Evolutionary conservation across 1,284 basidiomycete genomes (phyloP).

Genomic region (Ganoderma resinaceum): DNA sequence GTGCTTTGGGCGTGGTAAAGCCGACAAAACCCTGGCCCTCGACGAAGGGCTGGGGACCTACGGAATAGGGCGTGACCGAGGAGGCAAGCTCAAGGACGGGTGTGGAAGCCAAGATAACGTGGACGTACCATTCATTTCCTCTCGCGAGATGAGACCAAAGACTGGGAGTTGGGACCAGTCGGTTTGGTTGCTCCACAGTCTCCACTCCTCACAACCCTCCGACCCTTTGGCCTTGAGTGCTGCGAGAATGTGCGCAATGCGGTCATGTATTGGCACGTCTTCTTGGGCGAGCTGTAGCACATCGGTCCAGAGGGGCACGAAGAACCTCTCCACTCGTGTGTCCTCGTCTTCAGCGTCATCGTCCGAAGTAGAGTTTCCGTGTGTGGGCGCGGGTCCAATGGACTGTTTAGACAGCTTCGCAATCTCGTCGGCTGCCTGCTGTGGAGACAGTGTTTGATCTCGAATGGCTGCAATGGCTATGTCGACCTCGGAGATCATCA

Average conservation of each 20-base stretch:
- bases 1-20: not conserved
- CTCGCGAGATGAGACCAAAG: conserved; percentile 18
- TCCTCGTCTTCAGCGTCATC: conserved; percentile 9
- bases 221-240: conserved; percentile 18
- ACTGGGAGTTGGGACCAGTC: conserved; percentile 22
- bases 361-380: not conserved
- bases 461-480: conserved; percentile 6
- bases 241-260: conserved; percentile 15
- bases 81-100: not conserved
- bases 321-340: conserved; percentile 21
- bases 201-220: conserved; percentile 21
- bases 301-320: conserved; percentile 25
- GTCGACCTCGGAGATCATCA: not conserved
- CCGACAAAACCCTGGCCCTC: not conserved
- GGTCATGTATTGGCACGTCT: conserved; percentile 17
- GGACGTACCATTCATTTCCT: conserved; percentile 23
- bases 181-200: conserved; percentile 17
- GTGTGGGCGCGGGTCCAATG: not conserved
- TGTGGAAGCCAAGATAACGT: not conserved
- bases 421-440: conserved; percentile 7
- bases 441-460: conserved; percentile 8
- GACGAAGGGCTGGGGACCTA: not conserved
- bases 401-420: conserved; percentile 2
- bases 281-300: conserved; percentile 4
- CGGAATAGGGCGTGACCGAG: too few species aligned